Evolutionary conservation across 306 rosid species (phyloP), one percentile per base, ranked within the genome.

Genomic region (Sechiopsis laciniata): DNA sequence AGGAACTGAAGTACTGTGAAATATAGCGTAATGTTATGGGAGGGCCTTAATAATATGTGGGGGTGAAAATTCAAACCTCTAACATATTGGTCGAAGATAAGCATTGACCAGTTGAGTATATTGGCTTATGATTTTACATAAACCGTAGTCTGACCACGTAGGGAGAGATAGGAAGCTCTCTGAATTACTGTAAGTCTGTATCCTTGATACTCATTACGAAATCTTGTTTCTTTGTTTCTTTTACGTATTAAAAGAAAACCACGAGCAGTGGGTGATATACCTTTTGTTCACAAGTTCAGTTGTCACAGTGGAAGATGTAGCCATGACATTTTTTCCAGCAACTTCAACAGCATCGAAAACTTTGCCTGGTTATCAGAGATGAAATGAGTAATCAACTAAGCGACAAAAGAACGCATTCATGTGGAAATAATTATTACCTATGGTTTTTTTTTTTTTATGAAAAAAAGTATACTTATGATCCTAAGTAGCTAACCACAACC

Each of bases 321-420:
- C 83, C 97, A 94, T 82, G 74, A 89, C 98, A 83, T 89, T 89
- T 83, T 80, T 94, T 56, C 98, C 96, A 26, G 98, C 82, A 42
- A 87, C 89, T 85, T 94, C 98, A 78, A 89, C 95, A 71, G 98
- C 96, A 74, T 94, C 98, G 1, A 90, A 89, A 62, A 90, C 91
- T 84, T 84, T 90, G 85, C 84, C 98, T 94, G 76, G 74, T 75
- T 59, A 68, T 77, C 79, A 68, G 65, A 80, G 72, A 78, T 35
- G 8, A 11, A 59, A 76, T 56, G 35, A 75, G 19, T 48, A 71
- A 1, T 42, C 75, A 61, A 52, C 62, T 24, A 40, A 71, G 64
- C 63, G 29, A 6, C 48, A 67, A 65, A 72, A 45, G 60, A 54
- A 66, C 6, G 22, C 51, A 40, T 78, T 32, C 29, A 15, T 21